Percentiles rank a stretch among this genome's conserved stretches.
These are phyloP conservation scores for Chrysoporthe austroafricana DNA, from an alignment of 2,329 filamentous ascomycete genomes.

Conservation along the genomic window DNA sequence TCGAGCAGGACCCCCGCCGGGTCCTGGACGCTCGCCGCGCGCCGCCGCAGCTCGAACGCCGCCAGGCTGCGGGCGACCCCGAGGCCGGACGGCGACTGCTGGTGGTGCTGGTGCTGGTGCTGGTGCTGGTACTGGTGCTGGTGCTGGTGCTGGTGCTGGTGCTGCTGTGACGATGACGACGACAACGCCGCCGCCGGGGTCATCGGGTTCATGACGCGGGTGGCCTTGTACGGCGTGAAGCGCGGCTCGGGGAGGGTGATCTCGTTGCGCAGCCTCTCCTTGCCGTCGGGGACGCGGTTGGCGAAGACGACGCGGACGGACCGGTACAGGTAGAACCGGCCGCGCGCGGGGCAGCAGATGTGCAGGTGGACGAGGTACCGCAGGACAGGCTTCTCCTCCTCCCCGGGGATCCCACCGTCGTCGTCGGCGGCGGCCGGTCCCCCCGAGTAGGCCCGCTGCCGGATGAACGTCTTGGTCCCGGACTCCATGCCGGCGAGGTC, in stretches of 20 bases:
- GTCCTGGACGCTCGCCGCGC: conserved; percentile 20
- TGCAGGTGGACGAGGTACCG: conserved; percentile 92
- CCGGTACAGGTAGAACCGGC: conserved; percentile 88
- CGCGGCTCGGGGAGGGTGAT: conserved; percentile 86
- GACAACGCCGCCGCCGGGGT: conserved; percentile 29
- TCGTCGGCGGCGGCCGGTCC: conserved; percentile 69
- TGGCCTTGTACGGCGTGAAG: conserved; percentile 81
- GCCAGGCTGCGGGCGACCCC: conserved; percentile 38
- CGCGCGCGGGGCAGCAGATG: conserved; percentile 84
- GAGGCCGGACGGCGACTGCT: conserved; percentile 49
- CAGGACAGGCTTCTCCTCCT: conserved; percentile 69
- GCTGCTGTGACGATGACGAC: conserved; percentile 12
- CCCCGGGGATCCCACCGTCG: not conserved
- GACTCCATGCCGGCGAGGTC: conserved; percentile 91
- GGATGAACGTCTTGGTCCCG: conserved; percentile 93
- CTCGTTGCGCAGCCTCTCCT: conserved; percentile 89
- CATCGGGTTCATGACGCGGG: conserved; percentile 48
- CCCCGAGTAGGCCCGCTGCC: conserved; percentile 88
- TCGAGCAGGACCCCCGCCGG: not conserved
- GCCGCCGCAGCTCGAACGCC: conserved; percentile 9
- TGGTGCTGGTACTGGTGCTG: not conserved
- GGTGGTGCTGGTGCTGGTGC: conserved; percentile 3
- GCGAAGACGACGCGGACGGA: conserved; percentile 94
- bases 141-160: not conserved
- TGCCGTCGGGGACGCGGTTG: conserved; percentile 92